phyloP scores from a whole-genome alignment of 2,329 filamentous ascomycete species.

The Pestalotiopsis sp. region DNA sequence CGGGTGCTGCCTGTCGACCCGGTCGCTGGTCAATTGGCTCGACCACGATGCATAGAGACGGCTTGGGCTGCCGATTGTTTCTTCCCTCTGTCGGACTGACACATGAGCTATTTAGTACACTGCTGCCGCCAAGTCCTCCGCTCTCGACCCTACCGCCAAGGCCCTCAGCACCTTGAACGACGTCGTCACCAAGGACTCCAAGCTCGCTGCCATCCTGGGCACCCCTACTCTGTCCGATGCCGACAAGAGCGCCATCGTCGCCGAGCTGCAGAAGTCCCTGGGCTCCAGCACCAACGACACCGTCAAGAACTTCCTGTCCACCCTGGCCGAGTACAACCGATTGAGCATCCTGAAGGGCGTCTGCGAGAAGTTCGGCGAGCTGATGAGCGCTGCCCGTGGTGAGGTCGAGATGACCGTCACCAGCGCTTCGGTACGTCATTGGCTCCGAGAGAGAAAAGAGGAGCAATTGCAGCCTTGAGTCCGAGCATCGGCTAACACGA shows the following conservation, averaged over 20 bases:
- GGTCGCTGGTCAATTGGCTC: conserved; percentile 21
- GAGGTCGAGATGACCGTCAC: conserved; percentile 94
- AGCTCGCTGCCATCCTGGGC: conserved; percentile 75
- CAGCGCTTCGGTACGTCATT: conserved; percentile 77
- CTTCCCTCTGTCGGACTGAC: conserved; percentile 24
- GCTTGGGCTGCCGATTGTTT: not conserved
- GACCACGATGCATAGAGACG: not conserved
- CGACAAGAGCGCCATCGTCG: conserved; percentile 86
- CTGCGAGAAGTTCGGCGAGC: conserved; percentile 80
- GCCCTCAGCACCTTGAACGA: conserved; percentile 72
- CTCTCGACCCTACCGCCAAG: conserved; percentile 84
- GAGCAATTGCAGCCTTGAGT: not conserved
- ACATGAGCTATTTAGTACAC: conserved; percentile 76
- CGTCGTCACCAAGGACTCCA: conserved; percentile 80
- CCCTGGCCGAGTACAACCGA: conserved; percentile 96
- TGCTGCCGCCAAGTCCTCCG: conserved; percentile 84
- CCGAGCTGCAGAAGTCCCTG: conserved; percentile 84
- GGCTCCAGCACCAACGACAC: conserved; percentile 74
- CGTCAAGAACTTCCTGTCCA: conserved; percentile 89
- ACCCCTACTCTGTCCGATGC: conserved; percentile 76
- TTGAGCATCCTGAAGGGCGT: conserved; percentile 81
- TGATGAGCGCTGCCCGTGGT: conserved; percentile 88
- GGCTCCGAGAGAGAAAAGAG: not conserved
- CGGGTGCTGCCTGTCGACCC: not conserved
- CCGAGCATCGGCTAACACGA: not conserved